Base-by-base conservation (phyloP, 129 eudicot genomes). In the Rutidosis leptorrhynchoides region DNA sequence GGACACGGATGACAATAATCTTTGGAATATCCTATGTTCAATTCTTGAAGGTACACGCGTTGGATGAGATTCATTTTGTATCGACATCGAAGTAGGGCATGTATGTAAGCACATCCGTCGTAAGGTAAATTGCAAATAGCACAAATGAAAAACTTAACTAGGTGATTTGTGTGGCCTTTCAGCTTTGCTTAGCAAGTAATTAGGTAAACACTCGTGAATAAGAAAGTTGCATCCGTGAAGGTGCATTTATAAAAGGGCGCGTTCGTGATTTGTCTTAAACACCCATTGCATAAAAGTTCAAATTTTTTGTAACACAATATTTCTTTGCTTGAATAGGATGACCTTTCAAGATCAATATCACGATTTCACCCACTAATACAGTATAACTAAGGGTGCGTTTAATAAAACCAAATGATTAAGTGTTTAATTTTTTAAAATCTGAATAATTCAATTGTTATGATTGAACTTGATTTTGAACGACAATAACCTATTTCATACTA, bases 51-150 rank as follows among this genome's bases (percentile, higher is more conserved):
- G 51, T 4, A 27, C 6, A n/a, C 52, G 70, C 10, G 11, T 23
- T 32, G 43, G 69, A 35, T 73, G 77, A 73, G 58, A 61, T 37
- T 64, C 63, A 64, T 73, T 57, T 25, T 5, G 6, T 37, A 37
- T 37, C 12, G 45, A 37, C 0, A n/a, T 1, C 1, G 0, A 27
- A 66, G 57, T 3, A 19, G 0, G 46, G 7, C 7, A 46, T 76
- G 69, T 0, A 3, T 0, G 43, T 61, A 76, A 17, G 5, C 25
- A 57, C 54, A 69, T 21, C 71, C 80, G 29, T 54, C 63, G 24
- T 62, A 60, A 7, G 0, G 2, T 1, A 3, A 2, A 2, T 0
- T 0, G 17, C 81, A 70, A 3, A 2, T 4, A 3, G 0, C 0
- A 40, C 77, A 77, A 3, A 0, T 0, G 14, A 51, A 22, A 6